These are phyloP conservation scores for Macrocybe gigantea DNA, from an alignment of 768 basidiomycete species.

Conservation along the genomic window DNA sequence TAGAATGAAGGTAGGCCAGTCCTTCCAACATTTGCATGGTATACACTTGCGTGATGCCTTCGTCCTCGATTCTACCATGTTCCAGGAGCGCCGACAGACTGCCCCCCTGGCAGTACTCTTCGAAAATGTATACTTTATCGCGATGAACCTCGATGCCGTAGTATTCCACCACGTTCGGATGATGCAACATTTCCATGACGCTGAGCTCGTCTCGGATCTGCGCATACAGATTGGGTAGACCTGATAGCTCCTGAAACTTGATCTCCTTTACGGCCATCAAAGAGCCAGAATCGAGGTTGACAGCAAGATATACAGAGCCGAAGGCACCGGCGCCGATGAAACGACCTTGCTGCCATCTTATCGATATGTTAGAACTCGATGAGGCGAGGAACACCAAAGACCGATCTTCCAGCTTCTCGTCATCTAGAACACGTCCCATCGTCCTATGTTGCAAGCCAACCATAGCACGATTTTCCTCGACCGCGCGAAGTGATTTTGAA, in stretches of 20 bases:
- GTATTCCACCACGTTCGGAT: conserved; percentile 97
- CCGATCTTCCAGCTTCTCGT: conserved; percentile 89
- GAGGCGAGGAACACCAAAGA: conserved; percentile 93
- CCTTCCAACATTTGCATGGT: conserved; percentile 97
- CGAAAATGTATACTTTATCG: conserved; percentile 98
- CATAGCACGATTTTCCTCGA: conserved; percentile 61
- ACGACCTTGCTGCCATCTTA: conserved; percentile 96
- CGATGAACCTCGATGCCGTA: conserved; percentile 99
- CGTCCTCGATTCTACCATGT: conserved; percentile 94
- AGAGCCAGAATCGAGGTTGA: conserved; percentile 92
- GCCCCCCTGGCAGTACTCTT: conserved; percentile 97
- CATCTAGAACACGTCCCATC: conserved; percentile 89
- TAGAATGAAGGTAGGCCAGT: conserved; percentile 86
- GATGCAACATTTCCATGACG: conserved; percentile 97
- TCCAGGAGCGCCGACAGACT: conserved; percentile 85
- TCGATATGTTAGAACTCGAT: conserved; percentile 91
- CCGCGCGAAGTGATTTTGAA: conserved; percentile 45
- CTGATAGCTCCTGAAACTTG: conserved; percentile 90
- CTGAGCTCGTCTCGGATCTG: conserved; percentile 94
- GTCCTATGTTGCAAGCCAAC: conserved; percentile 66
- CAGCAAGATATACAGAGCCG: conserved; percentile 98
- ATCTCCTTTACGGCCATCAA: conserved; percentile 99
- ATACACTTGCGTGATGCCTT: conserved; percentile 91
- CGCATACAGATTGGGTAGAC: conserved; percentile 80
- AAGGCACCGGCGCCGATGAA: conserved; percentile 99